Evolutionary conservation across 345 rosid genomes (phyloP).

Genomic region (Hibiscus syriacus): DNA sequence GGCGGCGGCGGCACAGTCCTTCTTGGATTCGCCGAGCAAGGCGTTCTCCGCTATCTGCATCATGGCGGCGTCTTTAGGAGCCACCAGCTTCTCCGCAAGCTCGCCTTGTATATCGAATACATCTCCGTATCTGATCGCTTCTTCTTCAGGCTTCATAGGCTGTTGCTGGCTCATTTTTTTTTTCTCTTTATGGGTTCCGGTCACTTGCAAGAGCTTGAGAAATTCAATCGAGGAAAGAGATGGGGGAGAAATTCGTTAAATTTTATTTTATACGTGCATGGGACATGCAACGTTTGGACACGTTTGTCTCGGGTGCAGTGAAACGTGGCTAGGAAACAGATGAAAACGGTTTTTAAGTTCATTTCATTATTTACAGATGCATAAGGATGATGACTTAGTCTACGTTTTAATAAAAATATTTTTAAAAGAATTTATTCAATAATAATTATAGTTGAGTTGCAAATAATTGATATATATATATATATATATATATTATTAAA

Average conservation of each 20-base stretch:
- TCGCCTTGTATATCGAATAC: constrained; percentile 25
- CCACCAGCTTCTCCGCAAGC: constrained; percentile 23
- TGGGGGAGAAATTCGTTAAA: too few relatives aligned
- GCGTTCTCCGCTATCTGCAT: constrained; percentile 30
- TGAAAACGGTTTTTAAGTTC: too few relatives aligned
- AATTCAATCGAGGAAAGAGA: not conserved
- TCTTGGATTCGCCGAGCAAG: constrained; percentile 17
- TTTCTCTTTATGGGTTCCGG: not conserved
- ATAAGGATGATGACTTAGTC: too few relatives aligned
- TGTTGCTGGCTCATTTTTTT: constrained; percentile 43
- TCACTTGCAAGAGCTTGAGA: not conserved
- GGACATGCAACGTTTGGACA: constrained; percentile 9
- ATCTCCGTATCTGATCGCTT: constrained; percentile 29
- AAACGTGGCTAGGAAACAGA: constrained; percentile 9
- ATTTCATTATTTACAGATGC: too few relatives aligned
- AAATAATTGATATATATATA: too few relatives aligned
- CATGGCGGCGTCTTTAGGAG: constrained; percentile 21
- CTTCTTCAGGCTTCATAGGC: constrained; percentile 13
- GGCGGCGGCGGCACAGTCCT: constrained; percentile 14
- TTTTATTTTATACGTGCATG: constrained; percentile 18
- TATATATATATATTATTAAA: too few relatives aligned
- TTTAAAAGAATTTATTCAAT: too few relatives aligned
- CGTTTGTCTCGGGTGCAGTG: not conserved
- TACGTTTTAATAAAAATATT: too few relatives aligned
- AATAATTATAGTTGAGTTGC: too few relatives aligned